Evolutionary conservation across 768 basidiomycete species (phyloP), one percentile per base, ranked within the genome.

Genomic region (Kwoniella dejecticola): DNA sequence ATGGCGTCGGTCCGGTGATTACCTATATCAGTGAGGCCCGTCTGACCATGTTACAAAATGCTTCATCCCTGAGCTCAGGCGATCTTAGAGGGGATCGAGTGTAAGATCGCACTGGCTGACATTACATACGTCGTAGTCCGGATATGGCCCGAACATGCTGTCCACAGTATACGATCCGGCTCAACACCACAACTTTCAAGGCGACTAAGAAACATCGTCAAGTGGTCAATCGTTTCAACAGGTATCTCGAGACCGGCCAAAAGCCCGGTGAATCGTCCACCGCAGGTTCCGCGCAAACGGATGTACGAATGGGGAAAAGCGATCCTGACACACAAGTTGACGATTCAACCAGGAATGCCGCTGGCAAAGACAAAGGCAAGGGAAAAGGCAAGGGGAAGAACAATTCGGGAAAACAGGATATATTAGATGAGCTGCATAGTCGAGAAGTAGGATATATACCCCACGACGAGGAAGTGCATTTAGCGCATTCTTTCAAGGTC

Each of bases 91-190:
- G n/a, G n/a, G n/a, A n/a, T n/a, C n/a, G n/a, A n/a, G n/a, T n/a
- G n/a, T n/a, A n/a, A n/a, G n/a, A n/a, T n/a, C n/a, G n/a, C n/a
- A n/a, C n/a, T n/a, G n/a, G n/a, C n/a, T n/a, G n/a, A n/a, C n/a
- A n/a, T n/a, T n/a, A n/a, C n/a, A n/a, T n/a, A n/a, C n/a, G n/a
- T n/a, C n/a, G 23, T 48, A 91, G 90, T 64, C 93, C 93, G 3
- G 87, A 94, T 77, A 81, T 94, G 78, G 83, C 81, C 64, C 76
- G 79, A 4, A 88, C 91, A 10, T 97, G 95, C 75, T 98, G 95
- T 75, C 91, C 94, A 0, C 89, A 92, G 67, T 95, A 96, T 75
- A 91, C 95, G 2, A 97, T 97, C 77, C 90, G 85, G 2, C 60
- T 76, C 4, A 64, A 74, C 50, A 68, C 63, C 50, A 27, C 47